Evolutionary conservation across 2,329 filamentous ascomycete genomes (phyloP).

Genomic region (Aspergillus neotritici): DNA sequence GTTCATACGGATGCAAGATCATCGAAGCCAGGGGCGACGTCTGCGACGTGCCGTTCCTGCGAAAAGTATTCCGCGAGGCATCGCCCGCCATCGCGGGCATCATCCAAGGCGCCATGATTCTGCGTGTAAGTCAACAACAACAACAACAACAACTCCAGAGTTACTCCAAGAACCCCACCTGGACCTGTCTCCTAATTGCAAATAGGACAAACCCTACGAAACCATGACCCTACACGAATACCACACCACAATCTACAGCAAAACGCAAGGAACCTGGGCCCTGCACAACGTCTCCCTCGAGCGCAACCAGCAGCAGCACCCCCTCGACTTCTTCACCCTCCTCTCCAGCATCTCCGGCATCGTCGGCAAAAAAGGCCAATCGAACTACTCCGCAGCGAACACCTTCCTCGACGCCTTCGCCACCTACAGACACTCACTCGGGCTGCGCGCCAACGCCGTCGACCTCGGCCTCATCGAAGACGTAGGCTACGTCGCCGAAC

Average conservation of each 20-base stretch:
- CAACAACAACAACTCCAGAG: too few relatives aligned
- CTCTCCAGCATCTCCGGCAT: constrained; percentile 20
- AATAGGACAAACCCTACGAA: constrained; percentile 12
- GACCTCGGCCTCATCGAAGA: constrained; percentile 27
- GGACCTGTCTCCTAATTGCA: too few relatives aligned
- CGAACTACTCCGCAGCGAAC: constrained; percentile 23
- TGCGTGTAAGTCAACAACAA: too few relatives aligned
- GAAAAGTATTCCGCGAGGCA: constrained; percentile 2
- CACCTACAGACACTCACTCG: constrained; percentile 7
- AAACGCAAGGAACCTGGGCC: constrained; percentile 27
- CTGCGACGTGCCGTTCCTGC: constrained; percentile 3
- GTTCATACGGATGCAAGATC: constrained; percentile 1
- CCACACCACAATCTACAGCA: constrained; percentile 24
- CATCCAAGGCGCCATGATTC: constrained; percentile 15
- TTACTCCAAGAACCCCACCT: too few relatives aligned
- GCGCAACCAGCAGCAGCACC: not conserved
- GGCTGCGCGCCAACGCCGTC: constrained; percentile 15
- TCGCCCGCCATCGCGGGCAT: constrained; percentile 9
- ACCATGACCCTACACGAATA: constrained; percentile 32
- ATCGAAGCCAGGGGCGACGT: constrained; percentile 11
- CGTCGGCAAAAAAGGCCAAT: constrained; percentile 18
- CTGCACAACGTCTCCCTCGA: constrained; percentile 17
- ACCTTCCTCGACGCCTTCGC: constrained; percentile 20
- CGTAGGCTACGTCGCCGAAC: constrained; percentile 22
- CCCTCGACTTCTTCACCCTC: constrained; percentile 21